phyloP scores from a whole-genome alignment of 495 filamentous ascomycete genomes.

The Xeromyces bisporus region DNA sequence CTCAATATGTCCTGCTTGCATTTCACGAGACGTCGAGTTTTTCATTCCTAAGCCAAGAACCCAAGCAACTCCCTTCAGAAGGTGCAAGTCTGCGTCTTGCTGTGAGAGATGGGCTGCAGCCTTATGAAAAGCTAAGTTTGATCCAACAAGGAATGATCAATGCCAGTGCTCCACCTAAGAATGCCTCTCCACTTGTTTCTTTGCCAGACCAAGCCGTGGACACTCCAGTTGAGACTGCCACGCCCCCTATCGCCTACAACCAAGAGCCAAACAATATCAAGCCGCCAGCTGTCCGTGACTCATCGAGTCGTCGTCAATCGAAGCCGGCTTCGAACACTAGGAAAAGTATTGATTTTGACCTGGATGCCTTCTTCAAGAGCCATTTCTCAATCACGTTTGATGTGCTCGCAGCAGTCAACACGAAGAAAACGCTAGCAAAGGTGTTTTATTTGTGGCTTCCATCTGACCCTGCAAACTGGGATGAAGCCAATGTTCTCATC shows the following conservation, averaged over 20 bases:
- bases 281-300: too few species aligned
- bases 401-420: conserved; percentile 6
- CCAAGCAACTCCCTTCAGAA: background rate
- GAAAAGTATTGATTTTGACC: background rate
- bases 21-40: conserved; percentile 15
- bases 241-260: background rate
- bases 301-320: background rate
- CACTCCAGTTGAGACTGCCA: background rate
- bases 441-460: conserved; percentile 26
- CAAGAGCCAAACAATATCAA: too few species aligned
- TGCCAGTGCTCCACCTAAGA: too few species aligned
- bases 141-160: background rate
- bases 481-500: conserved; percentile 13
- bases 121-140: conserved; percentile 1
- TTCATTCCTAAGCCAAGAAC: conserved; percentile 4
- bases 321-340: background rate
- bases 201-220: background rate
- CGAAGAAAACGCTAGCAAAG: conserved; percentile 6
- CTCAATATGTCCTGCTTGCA: conserved; percentile 10
- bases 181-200: too few species aligned
- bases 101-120: conserved; percentile 6
- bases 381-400: conserved; percentile 8
- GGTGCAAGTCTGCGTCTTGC: conserved; percentile 12
- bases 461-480: conserved; percentile 4
- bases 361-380: conserved; percentile 5